Conservation (phyloP, 2,329 filamentous ascomycete genomes). For the Fusarium oxysporum region DNA sequence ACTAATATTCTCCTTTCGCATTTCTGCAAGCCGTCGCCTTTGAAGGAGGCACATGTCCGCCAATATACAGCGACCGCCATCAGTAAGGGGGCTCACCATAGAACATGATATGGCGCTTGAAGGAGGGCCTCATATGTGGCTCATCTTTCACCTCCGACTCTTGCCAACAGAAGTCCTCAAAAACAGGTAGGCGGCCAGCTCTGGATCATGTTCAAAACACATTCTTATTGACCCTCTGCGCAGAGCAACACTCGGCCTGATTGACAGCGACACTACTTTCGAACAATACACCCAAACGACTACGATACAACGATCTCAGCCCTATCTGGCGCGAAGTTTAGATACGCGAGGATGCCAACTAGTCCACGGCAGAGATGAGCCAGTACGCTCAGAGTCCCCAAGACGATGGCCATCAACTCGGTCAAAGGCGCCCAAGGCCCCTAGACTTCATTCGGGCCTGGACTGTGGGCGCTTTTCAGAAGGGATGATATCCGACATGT, state of each 20-base stretch:
- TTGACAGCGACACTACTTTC: fast-evolving
- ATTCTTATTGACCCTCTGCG: background rate
- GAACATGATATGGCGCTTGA: fast-evolving
- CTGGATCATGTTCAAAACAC: background rate
- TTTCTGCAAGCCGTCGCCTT: too few relatives aligned
- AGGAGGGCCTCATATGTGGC: fast-evolving
- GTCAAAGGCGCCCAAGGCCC: background rate
- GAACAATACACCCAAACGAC: fast-evolving
- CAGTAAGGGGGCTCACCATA: fast-evolving
- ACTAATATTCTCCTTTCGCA: too few relatives aligned
- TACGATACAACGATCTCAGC: fast-evolving
- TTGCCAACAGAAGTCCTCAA: fast-evolving
- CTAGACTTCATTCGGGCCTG: fast-evolving
- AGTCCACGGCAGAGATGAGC: too few relatives aligned
- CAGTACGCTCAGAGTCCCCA: fast-evolving
- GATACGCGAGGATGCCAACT: fast-evolving
- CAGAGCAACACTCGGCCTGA: background rate
- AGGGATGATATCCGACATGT: fast-evolving
- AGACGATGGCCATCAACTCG: too few relatives aligned
- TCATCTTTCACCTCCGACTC: fast-evolving
- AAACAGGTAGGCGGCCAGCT: too few relatives aligned
- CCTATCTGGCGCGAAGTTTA: fast-evolving
- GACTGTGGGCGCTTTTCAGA: fast-evolving
- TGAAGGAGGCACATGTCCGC: background rate
- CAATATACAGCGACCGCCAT: background rate